These are phyloP conservation scores for Eremochloa ophiuroides DNA, from an alignment of 176 grass and related monocot species.

Conservation along the genomic window DNA sequence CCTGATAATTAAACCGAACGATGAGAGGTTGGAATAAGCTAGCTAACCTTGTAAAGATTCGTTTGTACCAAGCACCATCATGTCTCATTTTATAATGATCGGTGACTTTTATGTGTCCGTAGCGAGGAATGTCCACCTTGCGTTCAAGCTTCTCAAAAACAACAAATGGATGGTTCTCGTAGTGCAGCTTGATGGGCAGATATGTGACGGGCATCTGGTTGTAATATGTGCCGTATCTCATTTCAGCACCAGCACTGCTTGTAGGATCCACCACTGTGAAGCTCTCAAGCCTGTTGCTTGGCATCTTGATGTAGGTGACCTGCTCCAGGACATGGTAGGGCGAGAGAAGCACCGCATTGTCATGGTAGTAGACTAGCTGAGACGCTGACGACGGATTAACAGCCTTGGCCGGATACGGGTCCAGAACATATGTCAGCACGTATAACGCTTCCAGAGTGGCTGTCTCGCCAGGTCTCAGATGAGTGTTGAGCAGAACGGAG, in stretches of 20 bases:
- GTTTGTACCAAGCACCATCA: slow-evolving; percentile 67
- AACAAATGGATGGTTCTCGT: slow-evolving; percentile 75
- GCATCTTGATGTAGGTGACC: slow-evolving; percentile 57
- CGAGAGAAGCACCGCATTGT: slow-evolving; percentile 64
- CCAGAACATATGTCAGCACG: slow-evolving; percentile 62
- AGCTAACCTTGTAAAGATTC: slow-evolving; percentile 71
- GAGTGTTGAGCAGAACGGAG: slow-evolving; percentile 52
- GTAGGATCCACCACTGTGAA: slow-evolving; percentile 62
- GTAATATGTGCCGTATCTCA: slow-evolving; percentile 69
- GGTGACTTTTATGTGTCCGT: slow-evolving; percentile 71
- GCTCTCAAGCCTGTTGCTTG: slow-evolving; percentile 57
- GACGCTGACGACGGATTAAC: slow-evolving; percentile 67
- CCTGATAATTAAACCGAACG: no score
- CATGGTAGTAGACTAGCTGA: slow-evolving; percentile 80
- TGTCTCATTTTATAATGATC: slow-evolving; percentile 81
- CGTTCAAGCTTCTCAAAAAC: slow-evolving; percentile 73
- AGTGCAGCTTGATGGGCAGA: slow-evolving; percentile 55
- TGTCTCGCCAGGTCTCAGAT: slow-evolving; percentile 47
- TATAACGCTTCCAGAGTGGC: slow-evolving; percentile 59
- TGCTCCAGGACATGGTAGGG: slow-evolving; percentile 67
- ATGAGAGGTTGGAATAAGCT: no score
- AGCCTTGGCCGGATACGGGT: slow-evolving; percentile 68
- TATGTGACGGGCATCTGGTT: slow-evolving; percentile 51
- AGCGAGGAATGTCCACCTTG: slow-evolving; percentile 88
- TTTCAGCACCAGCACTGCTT: slow-evolving; percentile 51